Conservation (phyloP, 495 filamentous ascomycete species). For the Penicillium salamii region DNA sequence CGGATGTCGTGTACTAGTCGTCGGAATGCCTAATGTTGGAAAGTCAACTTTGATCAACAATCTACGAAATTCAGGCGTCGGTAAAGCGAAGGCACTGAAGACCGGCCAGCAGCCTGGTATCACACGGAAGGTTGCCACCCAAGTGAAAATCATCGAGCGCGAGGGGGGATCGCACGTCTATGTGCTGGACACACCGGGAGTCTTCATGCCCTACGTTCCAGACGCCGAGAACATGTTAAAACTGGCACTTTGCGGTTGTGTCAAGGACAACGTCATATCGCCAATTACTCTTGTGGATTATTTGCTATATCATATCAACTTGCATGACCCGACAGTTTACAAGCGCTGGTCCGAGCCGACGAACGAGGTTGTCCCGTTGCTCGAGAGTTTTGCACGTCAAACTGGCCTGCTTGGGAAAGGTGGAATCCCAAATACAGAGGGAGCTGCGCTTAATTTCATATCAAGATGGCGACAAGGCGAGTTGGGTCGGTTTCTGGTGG, state of each 20-base stretch:
- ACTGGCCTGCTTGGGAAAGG: conserved; percentile 77
- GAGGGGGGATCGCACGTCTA: conserved; percentile 56
- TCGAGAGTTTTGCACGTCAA: conserved; percentile 64
- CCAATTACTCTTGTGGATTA: conserved; percentile 80
- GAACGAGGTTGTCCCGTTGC: conserved; percentile 71
- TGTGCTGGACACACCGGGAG: conserved; percentile 74
- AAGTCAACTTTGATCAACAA: conserved; percentile 89
- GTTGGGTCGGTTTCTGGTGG: conserved; percentile 75
- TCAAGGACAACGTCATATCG: conserved; percentile 82
- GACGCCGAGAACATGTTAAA: conserved; percentile 88
- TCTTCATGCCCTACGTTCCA: conserved; percentile 89
- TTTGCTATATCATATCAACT: conserved; percentile 79
- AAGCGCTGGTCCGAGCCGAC: conserved; percentile 65
- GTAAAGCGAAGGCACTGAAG: conserved; percentile 70
- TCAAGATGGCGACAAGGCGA: conserved; percentile 78
- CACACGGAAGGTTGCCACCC: conserved; percentile 77
- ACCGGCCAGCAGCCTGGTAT: conserved; percentile 88
- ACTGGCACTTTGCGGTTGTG: conserved; percentile 81
- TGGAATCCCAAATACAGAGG: conserved; percentile 66
- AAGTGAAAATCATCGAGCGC: conserved; percentile 74
- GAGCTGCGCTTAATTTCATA: conserved; percentile 77
- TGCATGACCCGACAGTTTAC: conserved; percentile 57
- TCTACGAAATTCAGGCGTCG: conserved; percentile 65
- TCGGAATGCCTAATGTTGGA: conserved; percentile 95
- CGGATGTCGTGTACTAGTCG: conserved; percentile 77